Base-by-base conservation (phyloP, 495 filamentous ascomycete genomes). In the Delitschia confertaspora region DNA sequence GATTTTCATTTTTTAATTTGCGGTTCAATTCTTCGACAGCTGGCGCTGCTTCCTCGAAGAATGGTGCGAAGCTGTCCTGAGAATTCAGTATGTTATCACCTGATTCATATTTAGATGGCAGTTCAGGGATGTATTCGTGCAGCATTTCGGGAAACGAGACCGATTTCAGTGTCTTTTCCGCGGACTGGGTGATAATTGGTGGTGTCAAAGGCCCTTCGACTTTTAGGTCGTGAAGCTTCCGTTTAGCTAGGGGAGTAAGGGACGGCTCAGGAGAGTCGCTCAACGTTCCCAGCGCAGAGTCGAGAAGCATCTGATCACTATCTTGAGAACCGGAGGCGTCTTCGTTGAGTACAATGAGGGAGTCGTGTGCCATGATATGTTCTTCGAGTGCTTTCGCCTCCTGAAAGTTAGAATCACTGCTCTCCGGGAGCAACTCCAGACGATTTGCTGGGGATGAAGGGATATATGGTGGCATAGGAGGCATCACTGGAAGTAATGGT, bases 1-100 rank as follows among this genome's bases (percentile, higher is more conserved):
- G 63, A 31, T 72, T 72, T 55, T 84, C 80, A 44, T 84, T 79
- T 45, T 77, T 76, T 6, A 74, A 48, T 6, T 54, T 57, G 25
- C 60, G 61, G 41, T 61, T 68, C 19, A 63, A 65, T 9, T 58
- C 53, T 27, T 55, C 52, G 16, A 69, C 73, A 10, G 63, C 58
- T n/a, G 71, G 65, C 21, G 60, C 53, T n/a, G 82, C 58, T 11
- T 64, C 50, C 3, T 60, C 52, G 18, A 72, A 62, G 33, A 72
- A 63, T 3, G 51, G 57, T 11, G 69, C 64, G 24, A 67, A 54
- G 13, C 60, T 56, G 5, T 49, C 53, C 6, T 60, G 47, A 13
- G 50, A 65, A 27, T 13, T 27, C 4, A 48, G 22, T 35, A 35
- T 48, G 45, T 45, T 38, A 42, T 60, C 46, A 8, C 44, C 44